Conservation (phyloP, 176 grass and related monocot species). For the Oryza longistaminata region DNA sequence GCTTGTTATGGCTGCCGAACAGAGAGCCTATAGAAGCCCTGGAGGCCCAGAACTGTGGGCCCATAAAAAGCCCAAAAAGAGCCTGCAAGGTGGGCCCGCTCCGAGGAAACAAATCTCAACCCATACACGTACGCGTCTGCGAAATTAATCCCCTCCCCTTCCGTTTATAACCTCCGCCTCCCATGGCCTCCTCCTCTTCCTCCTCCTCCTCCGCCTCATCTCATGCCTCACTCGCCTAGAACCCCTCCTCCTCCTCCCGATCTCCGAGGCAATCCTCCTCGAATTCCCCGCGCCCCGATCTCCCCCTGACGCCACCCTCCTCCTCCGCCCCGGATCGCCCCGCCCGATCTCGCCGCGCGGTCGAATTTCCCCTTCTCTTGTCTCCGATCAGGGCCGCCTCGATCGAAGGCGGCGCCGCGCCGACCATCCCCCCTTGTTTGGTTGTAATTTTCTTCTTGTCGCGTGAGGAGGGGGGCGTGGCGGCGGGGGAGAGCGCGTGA, state of each 20-base stretch:
- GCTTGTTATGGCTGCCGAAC: too few species aligned
- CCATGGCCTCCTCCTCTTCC: background rate
- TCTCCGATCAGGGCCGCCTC: slow-evolving; percentile 10
- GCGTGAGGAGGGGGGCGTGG: background rate
- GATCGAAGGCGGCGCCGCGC: background rate
- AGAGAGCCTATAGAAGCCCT: background rate
- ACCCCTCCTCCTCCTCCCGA: slow-evolving; percentile 13
- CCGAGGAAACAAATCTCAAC: background rate
- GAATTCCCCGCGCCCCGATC: background rate
- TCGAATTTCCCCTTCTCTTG: background rate
- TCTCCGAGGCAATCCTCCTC: slow-evolving; percentile 25
- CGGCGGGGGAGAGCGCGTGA: background rate
- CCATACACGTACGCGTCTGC: background rate
- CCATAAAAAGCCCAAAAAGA: background rate
- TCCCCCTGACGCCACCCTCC: background rate
- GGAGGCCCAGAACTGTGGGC: background rate
- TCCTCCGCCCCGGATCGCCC: background rate
- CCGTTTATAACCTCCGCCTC: slow-evolving; percentile 23
- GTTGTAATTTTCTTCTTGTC: background rate
- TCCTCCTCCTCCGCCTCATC: slow-evolving; percentile 27
- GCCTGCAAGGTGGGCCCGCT: background rate
- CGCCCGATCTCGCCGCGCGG: background rate
- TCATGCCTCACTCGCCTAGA: slow-evolving; percentile 45
- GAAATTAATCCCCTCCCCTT: slow-evolving; percentile 37
- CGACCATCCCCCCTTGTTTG: background rate